Evolutionary conservation across 352 stramenopile species (phyloP), one percentile per base, ranked within the genome.

Genomic region (Phytophthora brassicae): DNA sequence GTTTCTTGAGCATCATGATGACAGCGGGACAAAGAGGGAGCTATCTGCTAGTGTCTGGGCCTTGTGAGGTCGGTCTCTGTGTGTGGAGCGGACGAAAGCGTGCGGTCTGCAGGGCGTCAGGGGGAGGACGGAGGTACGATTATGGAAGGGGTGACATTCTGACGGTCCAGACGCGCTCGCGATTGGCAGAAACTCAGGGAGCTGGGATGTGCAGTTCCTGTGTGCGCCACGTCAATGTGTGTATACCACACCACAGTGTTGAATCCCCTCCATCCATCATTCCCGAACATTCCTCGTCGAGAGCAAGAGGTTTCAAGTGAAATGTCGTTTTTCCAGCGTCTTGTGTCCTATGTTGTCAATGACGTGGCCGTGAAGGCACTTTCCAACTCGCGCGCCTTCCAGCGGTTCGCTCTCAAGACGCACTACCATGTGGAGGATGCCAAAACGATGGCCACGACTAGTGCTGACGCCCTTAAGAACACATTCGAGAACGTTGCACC

Each of bases 291-390:
- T 22, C 58, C 0, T 12, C 8, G 16, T 42, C 17, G 7, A 0
- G 6, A 13, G 14, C 38, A 70, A 45, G 57, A 46, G 2, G 1
- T 50, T 8, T 33, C 22, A 12, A 19, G 1, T 2, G 12, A 24
- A n/a, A 88, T 89, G 83, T 92, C 83, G 28, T 92, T 94, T 70
- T 84, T 94, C 68, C 83, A 91, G 72, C 85, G 85, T 41, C 68
- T 91, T 31, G 70, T 92, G 54, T 88, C 75, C 11, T 88, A 91
- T 66, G 78, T 94, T 41, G 70, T 94, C 49, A 94, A 94, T 68
- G 85, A 94, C 66, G 81, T 91, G 50, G 85, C 85, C 16, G 83
- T 94, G 20, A 94, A 94, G 79, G 69, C 85, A 45, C 75, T 94
- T 29, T 71, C 79, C 22, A 91, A 92, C 76, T 91, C 79, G 60